Evolutionary conservation across 2,329 filamentous ascomycete species (phyloP).

Genomic region (Ambrosiella xylebori): DNA sequence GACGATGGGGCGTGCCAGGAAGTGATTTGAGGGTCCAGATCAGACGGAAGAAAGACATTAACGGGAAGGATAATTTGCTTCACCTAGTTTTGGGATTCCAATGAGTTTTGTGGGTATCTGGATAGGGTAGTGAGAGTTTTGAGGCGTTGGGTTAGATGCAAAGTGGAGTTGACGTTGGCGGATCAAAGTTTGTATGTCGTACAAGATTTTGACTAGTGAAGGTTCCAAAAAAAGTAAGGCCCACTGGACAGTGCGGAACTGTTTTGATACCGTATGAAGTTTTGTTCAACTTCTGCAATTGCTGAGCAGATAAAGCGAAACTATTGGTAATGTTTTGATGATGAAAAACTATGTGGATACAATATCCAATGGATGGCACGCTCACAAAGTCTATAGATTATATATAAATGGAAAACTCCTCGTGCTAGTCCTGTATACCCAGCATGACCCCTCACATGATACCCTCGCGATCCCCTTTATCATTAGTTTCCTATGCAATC

Average conservation of each 20-base stretch:
- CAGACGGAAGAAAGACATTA: not conserved
- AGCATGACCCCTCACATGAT: not conserved
- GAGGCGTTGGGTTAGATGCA: not conserved
- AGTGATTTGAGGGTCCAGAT: not conserved
- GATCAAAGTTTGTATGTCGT: constrained; percentile 8
- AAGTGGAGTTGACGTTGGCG: not conserved
- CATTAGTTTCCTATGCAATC: constrained; percentile 18
- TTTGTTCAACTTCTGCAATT: not conserved
- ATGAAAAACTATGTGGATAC: not conserved
- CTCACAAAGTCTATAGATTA: not conserved
- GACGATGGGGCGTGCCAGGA: not conserved
- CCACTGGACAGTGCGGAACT: not conserved
- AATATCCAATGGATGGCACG: not conserved
- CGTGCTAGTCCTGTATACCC: constrained; percentile 3
- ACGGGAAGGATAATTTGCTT: not conserved
- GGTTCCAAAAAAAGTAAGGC: not conserved
- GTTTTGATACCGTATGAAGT: not conserved
- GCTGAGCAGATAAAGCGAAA: too few species aligned
- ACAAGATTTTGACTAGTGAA: not conserved
- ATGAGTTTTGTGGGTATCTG: not conserved
- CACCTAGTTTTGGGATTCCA: not conserved
- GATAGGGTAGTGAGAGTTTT: not conserved
- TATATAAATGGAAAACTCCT: not conserved
- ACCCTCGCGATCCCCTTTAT: not conserved
- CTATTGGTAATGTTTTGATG: not conserved